Evolutionary conservation across 371 early-diverging fungal species (phyloP).

Genomic region (Zancudomyces culisetae): DNA sequence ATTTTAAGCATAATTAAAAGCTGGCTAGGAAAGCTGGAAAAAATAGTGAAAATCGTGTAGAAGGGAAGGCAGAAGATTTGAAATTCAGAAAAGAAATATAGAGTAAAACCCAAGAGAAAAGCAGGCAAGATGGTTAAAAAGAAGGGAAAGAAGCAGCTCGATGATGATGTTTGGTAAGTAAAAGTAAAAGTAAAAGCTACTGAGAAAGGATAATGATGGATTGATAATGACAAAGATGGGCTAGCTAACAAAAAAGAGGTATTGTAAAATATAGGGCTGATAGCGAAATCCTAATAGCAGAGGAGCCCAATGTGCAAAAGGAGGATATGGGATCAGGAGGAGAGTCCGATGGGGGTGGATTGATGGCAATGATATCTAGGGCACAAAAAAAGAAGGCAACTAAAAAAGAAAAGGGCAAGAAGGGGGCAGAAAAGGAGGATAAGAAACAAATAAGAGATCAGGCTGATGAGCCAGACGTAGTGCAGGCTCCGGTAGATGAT

Average conservation of each 20-base stretch:
- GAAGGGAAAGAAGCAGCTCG: constrained; percentile 5
- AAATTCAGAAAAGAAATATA: not conserved
- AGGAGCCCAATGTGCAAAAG: too few species aligned
- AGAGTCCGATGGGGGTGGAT: constrained; percentile 5
- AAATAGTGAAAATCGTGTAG: too few species aligned
- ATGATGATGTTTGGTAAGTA: constrained; percentile 12
- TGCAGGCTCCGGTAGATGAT: not conserved
- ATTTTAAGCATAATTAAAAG: too few species aligned
- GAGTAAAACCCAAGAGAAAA: too few species aligned
- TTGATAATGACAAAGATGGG: too few species aligned
- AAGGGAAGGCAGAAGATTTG: too few species aligned
- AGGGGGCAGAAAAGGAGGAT: not conserved
- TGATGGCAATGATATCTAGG: constrained; percentile 6
- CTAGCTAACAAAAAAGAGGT: too few species aligned
- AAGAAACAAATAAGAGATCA: constrained; percentile 4
- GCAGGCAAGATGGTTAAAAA: constrained; percentile 4
- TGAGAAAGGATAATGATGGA: not conserved
- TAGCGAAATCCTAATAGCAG: too few species aligned
- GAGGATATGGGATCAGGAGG: constrained; percentile 2
- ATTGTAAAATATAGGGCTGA: too few species aligned
- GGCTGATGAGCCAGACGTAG: constrained; percentile 4
- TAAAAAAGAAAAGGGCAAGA: constrained; percentile 7
- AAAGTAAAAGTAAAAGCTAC: constrained; percentile 7
- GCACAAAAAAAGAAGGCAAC: constrained; percentile 26
- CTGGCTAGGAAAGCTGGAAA: too few species aligned